These are phyloP conservation scores for Irpex sp. DNA, from an alignment of 1,284 basidiomycete genomes.

Conservation along the genomic window DNA sequence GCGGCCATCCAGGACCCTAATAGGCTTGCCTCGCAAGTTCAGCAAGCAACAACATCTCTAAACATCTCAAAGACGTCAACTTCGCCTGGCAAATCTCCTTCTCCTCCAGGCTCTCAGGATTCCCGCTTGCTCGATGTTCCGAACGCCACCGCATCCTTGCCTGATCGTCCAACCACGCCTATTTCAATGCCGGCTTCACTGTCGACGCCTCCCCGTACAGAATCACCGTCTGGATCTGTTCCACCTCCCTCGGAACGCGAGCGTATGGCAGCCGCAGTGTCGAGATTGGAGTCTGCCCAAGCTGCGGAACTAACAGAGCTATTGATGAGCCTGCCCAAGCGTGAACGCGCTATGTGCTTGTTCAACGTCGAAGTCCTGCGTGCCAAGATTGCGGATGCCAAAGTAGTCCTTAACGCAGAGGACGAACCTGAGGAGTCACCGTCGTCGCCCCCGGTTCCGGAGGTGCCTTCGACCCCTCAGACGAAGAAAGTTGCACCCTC, in stretches of 20 bases:
- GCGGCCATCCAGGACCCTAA: slow-evolving; percentile 67
- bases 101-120: slow-evolving; percentile 55
- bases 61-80: slow-evolving; percentile 34
- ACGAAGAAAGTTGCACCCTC: slow-evolving; percentile 48
- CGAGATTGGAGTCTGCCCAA: slow-evolving; percentile 54
- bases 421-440: slow-evolving; percentile 46
- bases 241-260: slow-evolving; percentile 71
- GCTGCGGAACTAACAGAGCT: slow-evolving; percentile 71
- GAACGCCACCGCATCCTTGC: slow-evolving; percentile 73
- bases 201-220: slow-evolving; percentile 75
- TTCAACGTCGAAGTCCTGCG: slow-evolving; percentile 83
- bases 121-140: slow-evolving; percentile 56
- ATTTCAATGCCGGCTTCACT: slow-evolving; percentile 69
- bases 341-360: slow-evolving; percentile 85
- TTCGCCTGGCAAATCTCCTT: slow-evolving; percentile 39
- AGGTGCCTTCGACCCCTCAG: slow-evolving; percentile 57
- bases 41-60: slow-evolving; percentile 39
- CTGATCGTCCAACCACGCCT: slow-evolving; percentile 80
- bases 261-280: slow-evolving; percentile 66
- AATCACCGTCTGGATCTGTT: slow-evolving; percentile 74
- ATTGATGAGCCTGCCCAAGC: slow-evolving; percentile 80
- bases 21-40: slow-evolving; percentile 63
- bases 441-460: slow-evolving; percentile 29
- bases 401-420: slow-evolving; percentile 72
- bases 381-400: slow-evolving; percentile 79